Conservation (phyloP, 345 rosid genomes). For the Fremontodendron californicum region DNA sequence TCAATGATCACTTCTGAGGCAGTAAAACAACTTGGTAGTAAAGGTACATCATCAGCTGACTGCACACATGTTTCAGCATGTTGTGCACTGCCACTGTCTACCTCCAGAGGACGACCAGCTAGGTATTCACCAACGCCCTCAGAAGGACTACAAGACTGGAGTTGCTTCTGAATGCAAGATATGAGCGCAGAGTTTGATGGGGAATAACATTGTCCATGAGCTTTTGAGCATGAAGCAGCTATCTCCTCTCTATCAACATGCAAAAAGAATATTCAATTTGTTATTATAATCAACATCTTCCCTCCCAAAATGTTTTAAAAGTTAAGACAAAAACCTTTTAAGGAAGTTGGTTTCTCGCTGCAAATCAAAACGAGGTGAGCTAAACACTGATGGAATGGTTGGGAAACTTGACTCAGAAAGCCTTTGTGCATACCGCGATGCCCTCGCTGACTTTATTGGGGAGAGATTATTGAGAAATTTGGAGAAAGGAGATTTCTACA, state of each 20-base stretch:
- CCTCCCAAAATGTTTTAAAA: background rate
- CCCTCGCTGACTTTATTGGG: constrained; percentile 26
- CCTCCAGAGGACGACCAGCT: constrained; percentile 21
- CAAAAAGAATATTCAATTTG: background rate
- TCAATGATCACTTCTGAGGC: background rate
- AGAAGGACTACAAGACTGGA: constrained; percentile 17
- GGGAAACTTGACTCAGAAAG: constrained; percentile 20
- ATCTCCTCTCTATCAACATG: constrained; percentile 20
- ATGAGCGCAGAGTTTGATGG: background rate
- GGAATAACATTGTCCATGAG: constrained; percentile 3
- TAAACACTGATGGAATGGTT: constrained; percentile 25
- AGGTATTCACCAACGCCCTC: constrained; percentile 25
- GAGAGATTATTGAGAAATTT: constrained; percentile 24
- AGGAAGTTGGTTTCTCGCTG: constrained; percentile 13
- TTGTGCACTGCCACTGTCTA: background rate
- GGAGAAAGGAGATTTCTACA: constrained; percentile 32
- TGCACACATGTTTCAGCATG: background rate
- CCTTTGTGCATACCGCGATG: constrained; percentile 12
- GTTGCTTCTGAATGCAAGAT: constrained; percentile 9
- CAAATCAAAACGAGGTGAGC: constrained; percentile 27
- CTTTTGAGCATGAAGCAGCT: constrained; percentile 13
- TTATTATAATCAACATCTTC: background rate
- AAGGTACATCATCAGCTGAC: background rate
- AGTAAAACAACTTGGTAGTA: background rate
- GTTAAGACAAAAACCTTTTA: constrained; percentile 20